Base-by-base conservation (phyloP, 164 flowering plant genomes). In the Berberis vulgaris region DNA sequence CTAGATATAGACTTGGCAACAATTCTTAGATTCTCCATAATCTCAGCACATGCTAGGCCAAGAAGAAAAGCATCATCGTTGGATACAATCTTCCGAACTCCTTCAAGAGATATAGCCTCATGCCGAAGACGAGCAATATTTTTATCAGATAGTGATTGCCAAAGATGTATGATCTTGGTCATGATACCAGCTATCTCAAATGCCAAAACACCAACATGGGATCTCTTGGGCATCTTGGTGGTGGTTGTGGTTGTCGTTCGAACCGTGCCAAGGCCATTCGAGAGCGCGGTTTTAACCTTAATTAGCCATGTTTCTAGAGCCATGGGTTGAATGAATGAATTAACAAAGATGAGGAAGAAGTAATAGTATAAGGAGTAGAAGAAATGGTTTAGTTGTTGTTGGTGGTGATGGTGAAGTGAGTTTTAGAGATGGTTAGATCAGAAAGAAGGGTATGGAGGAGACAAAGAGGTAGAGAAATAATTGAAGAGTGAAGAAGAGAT, bases 11-110 rank as follows among this genome's bases (percentile, higher is more conserved):
- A 68, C 7, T 64, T 65, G 0, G 86, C 78, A 2, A 82, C 63
- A 57, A 67, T 73, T 40, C 82, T 67, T 11, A 93, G 70, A 45
- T 71, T 80, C 41, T 89, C 87, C 2, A 76, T 71, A 42, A 84
- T 55, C 60, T 93, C 97, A 0, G 97, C 91, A 54, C 96, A 84
- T 13, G 96, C 98, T 1, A 93, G 81, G 67, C 79, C 67, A 26
- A 89, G 78, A 46, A 89, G 87, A 71, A 93, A 85, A 5, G 78
- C 54, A 6, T 93, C 97, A 67, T 93, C 96, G 68, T 77, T 81
- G 43, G 98, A 89, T 65, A 93, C 89, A 53, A 93, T 82, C 72
- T 88, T 89, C 1, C 82, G 82, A n/a, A 89, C 86, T 13, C 97
- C 98, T 66, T 88, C 89, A 3, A 89, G 80, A 6, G 80, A 64